Evolutionary conservation across 2,329 filamentous ascomycete genomes (phyloP), one percentile per base, ranked within the genome.

Genomic region (Ophiocordyceps camponoti-rufipedis): DNA sequence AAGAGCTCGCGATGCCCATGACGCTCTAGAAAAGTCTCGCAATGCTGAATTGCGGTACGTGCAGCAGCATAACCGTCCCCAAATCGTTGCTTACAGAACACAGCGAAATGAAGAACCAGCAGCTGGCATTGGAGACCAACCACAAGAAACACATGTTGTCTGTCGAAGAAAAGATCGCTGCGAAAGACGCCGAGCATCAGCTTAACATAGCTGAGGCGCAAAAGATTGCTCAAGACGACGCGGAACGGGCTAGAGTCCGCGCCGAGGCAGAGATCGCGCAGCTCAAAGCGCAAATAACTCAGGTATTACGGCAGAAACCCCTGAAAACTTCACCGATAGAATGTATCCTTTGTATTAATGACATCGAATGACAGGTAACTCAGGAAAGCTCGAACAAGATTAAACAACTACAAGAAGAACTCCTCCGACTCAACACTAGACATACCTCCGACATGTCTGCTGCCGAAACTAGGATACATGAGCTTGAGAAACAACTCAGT

Each of bases 211-310:
- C 67, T 2, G 64, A 70, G 40, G 62, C 62, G 23, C 68, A 68
- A 41, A 74, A 70, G 49, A 60, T 59, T 4, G 60, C 66, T 1
- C 66, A 73, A 48, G 61, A 64, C 2, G 73, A 78, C 46, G 55
- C 62, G 1, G 70, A 74, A 43, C 66, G 71, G 33, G 56, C 64
- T 3, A 65, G 65, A 45, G 63, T 67, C 28, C 62, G 71, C 40
- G 59, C 62, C 28, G 79, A 82, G 41, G 75, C 73, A 1, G 78
- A 84, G 53, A 67, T 73, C 44, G 70, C 74, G n/a, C 77, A 80
- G 49, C 51, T 80, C 12, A 68, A 75, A 59, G 18, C 16, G n/a
- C 5, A 41, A 13, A n/a, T 41, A 41, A n/a, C n/a, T 12, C 7
- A 35, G 32, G 32, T 35, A 35, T 13, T 6, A 80, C 78, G 66